Evolutionary conservation across 179 eudicot species (phyloP), one percentile per base, ranked within the genome.

Genomic region (Beta macrorhiza): DNA sequence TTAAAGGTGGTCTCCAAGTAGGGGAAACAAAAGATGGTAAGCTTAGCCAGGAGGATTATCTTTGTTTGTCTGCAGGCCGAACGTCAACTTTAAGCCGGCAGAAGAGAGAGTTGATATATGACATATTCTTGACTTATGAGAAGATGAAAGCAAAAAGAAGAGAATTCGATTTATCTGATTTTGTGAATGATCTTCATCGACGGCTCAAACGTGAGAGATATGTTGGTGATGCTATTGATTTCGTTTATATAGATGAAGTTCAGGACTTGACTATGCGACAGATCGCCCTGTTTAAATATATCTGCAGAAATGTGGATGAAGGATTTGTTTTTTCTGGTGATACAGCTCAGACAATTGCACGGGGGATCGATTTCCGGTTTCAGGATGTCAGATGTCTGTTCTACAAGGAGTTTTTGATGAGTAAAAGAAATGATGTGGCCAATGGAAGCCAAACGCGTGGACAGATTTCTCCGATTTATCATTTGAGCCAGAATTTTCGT

Each of bases 321-420:
- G 97, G 97, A 0, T 93, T 93, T 81, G 89, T 92, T 72, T 91
- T 93, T 79, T 88, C 93, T 3, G 97, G 97, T 29, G 97, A 93
- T 72, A 93, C 97, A 0, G 97, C 97, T 0, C 97, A 93, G 22
- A 92, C 97, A 0, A 93, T 93, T 57, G 96, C 97, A 22, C 84
- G 86, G 69, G 97, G 97, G 12, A 88, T 93, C 65, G 90, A 90
- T 76, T 93, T 93, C 56, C 82, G 96, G 77, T 93, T 93, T 71
- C 88, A 93, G 75, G 97, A 92, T 78, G 83, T 93, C 47, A 72
- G 92, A 70, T 78, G 86, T 61, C 70, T 93, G 51, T 93, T 89
- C 80, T 92, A 88, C 79, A 85, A 81, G 7, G 88, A 92, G 84
- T 93, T 93, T 78, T 7, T 93, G 9, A 58, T 25, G 83, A 75